phyloP scores from a whole-genome alignment of 2,329 filamentous ascomycete genomes.

The Zarea fungicola region DNA sequence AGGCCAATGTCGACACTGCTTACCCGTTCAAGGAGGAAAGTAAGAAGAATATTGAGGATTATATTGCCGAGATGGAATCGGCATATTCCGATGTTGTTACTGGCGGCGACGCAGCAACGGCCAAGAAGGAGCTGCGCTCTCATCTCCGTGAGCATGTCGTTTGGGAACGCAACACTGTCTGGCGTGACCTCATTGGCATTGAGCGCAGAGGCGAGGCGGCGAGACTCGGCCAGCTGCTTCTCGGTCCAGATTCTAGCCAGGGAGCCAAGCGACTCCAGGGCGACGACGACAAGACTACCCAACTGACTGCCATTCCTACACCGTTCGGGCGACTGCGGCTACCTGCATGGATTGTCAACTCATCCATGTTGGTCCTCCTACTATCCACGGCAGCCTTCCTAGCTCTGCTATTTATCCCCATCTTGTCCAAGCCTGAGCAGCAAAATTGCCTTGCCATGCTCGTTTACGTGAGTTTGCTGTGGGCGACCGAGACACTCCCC shows the following conservation, averaged over 20 bases:
- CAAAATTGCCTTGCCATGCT: slow-evolving; percentile 95
- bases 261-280: slow-evolving; percentile 72
- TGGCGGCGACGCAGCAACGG: slow-evolving; percentile 68
- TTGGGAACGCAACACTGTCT: slow-evolving; percentile 98
- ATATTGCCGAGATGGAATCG: slow-evolving; percentile 69
- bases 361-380: slow-evolving; percentile 73
- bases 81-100: slow-evolving; percentile 80
- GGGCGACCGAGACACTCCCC: slow-evolving; percentile 96
- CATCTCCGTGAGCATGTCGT: slow-evolving; percentile 95
- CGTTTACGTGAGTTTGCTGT: slow-evolving; percentile 86
- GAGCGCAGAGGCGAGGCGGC: slow-evolving; percentile 93
- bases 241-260: slow-evolving; percentile 68
- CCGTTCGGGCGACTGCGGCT: slow-evolving; percentile 72
- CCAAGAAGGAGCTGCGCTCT: slow-evolving; percentile 79
- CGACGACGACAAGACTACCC: slow-evolving; percentile 62
- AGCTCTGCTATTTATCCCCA: slow-evolving; percentile 67
- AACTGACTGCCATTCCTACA: slow-evolving; percentile 66
- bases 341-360: slow-evolving; percentile 78
- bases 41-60: slow-evolving; percentile 62
- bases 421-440: slow-evolving; percentile 83
- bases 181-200: slow-evolving; percentile 98
- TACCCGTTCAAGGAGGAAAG: slow-evolving; percentile 77
- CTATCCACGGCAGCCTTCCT: slow-evolving; percentile 68
- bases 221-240: slow-evolving; percentile 77
- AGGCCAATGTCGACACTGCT: slow-evolving; percentile 65